Evolutionary conservation across 1,284 basidiomycete species (phyloP).

Genomic region (Peniophora sp.): DNA sequence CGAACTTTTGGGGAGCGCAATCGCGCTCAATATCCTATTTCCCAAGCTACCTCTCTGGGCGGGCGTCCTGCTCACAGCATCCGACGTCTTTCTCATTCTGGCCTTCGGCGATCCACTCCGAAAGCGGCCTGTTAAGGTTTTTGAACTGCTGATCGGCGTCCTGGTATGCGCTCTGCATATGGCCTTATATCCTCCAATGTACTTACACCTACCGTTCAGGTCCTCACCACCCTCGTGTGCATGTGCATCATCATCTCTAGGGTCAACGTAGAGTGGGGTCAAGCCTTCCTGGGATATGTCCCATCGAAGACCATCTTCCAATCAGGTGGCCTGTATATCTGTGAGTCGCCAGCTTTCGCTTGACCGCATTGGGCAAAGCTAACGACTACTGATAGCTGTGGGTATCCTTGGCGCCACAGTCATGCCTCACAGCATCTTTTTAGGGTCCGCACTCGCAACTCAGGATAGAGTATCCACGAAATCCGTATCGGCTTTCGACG

Average conservation of each 20-base stretch:
- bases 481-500: background rate
- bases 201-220: constrained; percentile 30
- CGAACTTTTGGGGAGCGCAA: constrained; percentile 72
- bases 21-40: constrained; percentile 75
- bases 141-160: constrained; percentile 60
- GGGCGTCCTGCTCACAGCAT: constrained; percentile 75
- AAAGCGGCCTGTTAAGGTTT: constrained; percentile 50
- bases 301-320: constrained; percentile 62
- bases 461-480: constrained; percentile 45
- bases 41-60: constrained; percentile 73
- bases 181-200: background rate
- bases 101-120: constrained; percentile 54
- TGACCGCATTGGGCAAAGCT: background rate
- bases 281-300: constrained; percentile 77
- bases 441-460: constrained; percentile 72
- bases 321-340: constrained; percentile 67
- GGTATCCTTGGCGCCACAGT: constrained; percentile 66
- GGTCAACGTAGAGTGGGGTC: constrained; percentile 66
- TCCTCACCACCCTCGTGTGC: constrained; percentile 70
- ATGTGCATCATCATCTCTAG: constrained; percentile 73
- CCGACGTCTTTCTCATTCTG: constrained; percentile 76
- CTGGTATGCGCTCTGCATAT: background rate
- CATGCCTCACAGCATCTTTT: constrained; percentile 54
- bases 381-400: constrained; percentile 35
- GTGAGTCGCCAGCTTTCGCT: constrained; percentile 29